A percentile compares a stretch with the other conserved stretches of the same genome.
These are phyloP conservation scores for Starmerella vitae DNA, from an alignment of 805 yeast genomes.

Conservation along the genomic window DNA sequence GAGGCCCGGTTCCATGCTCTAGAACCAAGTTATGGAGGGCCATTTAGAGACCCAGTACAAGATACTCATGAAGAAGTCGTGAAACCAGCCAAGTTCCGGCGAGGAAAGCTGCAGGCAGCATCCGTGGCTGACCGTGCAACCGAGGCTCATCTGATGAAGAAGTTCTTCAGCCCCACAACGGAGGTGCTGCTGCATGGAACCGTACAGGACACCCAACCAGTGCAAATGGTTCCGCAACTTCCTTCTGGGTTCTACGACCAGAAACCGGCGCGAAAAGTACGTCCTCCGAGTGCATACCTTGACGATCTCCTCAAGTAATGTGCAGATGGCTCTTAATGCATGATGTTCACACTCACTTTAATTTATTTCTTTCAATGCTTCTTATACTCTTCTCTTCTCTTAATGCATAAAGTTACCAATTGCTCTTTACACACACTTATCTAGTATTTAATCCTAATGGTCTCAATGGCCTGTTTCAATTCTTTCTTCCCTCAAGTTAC, in stretches of 20 bases:
- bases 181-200: constrained; percentile 44
- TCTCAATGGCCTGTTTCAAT: too few species aligned
- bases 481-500: too few species aligned
- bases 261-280: constrained; percentile 12
- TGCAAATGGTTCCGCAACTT: constrained; percentile 16
- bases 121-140: constrained; percentile 13
- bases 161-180: constrained; percentile 68
- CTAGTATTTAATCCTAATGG: too few species aligned
- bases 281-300: constrained; percentile 30
- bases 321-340: too few species aligned
- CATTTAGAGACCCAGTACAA: constrained; percentile 14
- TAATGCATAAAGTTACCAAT: too few species aligned
- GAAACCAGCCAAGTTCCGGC: constrained; percentile 14
- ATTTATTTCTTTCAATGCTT: too few species aligned
- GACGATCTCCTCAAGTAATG: constrained; percentile 25
- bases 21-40: constrained; percentile 20
- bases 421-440: too few species aligned
- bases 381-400: too few species aligned
- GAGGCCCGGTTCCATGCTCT: constrained; percentile 22
- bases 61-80: constrained; percentile 12
- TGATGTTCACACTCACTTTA: too few species aligned
- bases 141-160: constrained; percentile 14
- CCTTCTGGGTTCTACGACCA: constrained; percentile 18
- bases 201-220: constrained; percentile 7
- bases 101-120: constrained; percentile 4